Percentiles rank a stretch among this genome's conserved stretches.
These are phyloP conservation scores for Aspergillus tubingensis DNA, from an alignment of 2,329 filamentous ascomycete species.

Conservation along the genomic window DNA sequence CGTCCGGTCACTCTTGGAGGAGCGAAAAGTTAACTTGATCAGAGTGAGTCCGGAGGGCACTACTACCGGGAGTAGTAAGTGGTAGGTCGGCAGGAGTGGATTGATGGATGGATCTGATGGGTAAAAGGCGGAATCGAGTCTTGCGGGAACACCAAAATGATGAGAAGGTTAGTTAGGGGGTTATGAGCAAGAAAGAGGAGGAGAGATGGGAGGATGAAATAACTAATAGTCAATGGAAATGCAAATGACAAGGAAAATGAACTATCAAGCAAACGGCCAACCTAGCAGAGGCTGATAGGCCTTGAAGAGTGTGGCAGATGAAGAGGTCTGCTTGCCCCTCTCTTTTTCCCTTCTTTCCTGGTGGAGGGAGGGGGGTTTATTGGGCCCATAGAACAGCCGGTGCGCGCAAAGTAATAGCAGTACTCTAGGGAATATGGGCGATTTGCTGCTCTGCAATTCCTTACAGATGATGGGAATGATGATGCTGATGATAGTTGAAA, in stretches of 20 bases:
- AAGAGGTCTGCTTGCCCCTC: constrained; percentile 10
- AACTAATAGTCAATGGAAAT: background rate
- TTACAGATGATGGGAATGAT: constrained; percentile 5
- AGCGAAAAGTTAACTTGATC: background rate
- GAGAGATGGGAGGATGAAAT: background rate
- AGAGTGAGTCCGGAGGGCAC: background rate
- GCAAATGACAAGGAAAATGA: background rate
- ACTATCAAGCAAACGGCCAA: constrained; percentile 6
- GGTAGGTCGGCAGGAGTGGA: background rate
- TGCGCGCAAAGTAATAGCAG: background rate
- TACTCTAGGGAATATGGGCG: background rate
- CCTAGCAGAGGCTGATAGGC: constrained; percentile 2
- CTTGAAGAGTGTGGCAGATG: constrained; percentile 1
- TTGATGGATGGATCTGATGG: constrained; percentile 3
- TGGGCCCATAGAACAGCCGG: constrained; percentile 3
- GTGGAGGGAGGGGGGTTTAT: constrained; percentile 13
- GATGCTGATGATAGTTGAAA: constrained; percentile 1
- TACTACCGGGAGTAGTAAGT: constrained; percentile 1
- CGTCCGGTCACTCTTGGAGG: background rate
- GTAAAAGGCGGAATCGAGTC: background rate
- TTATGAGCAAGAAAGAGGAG: background rate
- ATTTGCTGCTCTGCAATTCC: constrained; percentile 4
- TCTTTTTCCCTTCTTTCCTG: constrained; percentile 7
- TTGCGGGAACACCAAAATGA: background rate
- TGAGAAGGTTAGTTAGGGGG: background rate